Evolutionary conservation across 371 early-diverging fungal genomes (phyloP), one percentile per base, ranked within the genome.

Genomic region (Zancudomyces culisetae): DNA sequence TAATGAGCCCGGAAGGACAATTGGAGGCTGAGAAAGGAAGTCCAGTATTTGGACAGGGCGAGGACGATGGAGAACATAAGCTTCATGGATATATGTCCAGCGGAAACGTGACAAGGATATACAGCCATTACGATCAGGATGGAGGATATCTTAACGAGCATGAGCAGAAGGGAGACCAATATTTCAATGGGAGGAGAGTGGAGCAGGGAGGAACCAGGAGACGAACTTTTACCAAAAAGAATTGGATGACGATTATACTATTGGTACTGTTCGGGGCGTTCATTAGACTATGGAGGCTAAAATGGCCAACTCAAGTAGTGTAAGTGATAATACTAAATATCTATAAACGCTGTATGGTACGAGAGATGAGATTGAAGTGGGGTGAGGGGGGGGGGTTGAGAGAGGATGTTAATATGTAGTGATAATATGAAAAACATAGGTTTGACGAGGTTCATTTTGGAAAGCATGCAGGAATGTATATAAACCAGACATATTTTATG

Each of bases 381-480:
- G n/a, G 18, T 41, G n/a, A 41, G n/a, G 18, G n/a, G n/a, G n/a
- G n/a, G n/a, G n/a, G n/a, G n/a, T n/a, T n/a, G n/a, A n/a, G n/a
- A n/a, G n/a, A n/a, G n/a, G n/a, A n/a, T n/a, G n/a, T n/a, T n/a
- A n/a, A n/a, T n/a, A n/a, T n/a, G n/a, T n/a, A n/a, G n/a, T 46
- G 20, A 22, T 41, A 41, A 13, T 49, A 46, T 10, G 4, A 22
- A 28, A 41, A 41, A 26, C 46, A 46, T 28, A 49, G 49, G 22
- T 85, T 85, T 62, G 92, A 93, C 68, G 99, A 98, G 69, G 98
- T 95, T 3, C 98, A 98, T 59, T 96, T 98, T 75, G 98, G 98
- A 49, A 89, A 91, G 60, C 96, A 90, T 66, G 86, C 91, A 2
- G 74, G 80, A 15, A 80, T 84, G 59, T 98, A 98, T 62, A 70